A percentile compares a stretch with the other conserved stretches of the same genome.
Evolutionary conservation across 2,329 filamentous ascomycete genomes (phyloP).

Genomic region (Ascochyta fabae): DNA sequence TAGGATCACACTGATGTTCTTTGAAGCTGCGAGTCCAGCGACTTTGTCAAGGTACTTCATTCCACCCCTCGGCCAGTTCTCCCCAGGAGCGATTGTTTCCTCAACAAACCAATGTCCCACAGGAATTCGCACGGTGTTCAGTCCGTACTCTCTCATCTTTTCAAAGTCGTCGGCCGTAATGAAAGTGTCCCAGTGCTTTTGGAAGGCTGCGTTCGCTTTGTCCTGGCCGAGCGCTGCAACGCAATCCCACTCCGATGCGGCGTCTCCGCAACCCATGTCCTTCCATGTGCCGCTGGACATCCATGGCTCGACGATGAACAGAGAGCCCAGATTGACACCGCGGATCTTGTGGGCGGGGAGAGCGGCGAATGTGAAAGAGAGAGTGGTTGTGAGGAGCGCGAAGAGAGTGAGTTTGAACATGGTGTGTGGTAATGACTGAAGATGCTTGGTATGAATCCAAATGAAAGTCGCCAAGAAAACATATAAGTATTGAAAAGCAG

Average conservation of each 20-base stretch:
- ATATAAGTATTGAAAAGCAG: neutral
- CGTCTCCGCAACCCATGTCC: conserved; percentile 55
- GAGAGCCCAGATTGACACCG: conserved; percentile 62
- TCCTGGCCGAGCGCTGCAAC: conserved; percentile 57
- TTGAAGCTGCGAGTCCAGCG: conserved; percentile 57
- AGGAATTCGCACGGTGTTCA: conserved; percentile 63
- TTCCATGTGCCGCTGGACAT: conserved; percentile 57
- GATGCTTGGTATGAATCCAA: neutral
- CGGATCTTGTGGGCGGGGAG: conserved; percentile 53
- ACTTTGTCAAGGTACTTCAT: conserved; percentile 57
- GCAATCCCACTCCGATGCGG: conserved; percentile 62
- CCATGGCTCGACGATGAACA: conserved; percentile 64
- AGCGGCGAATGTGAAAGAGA: neutral
- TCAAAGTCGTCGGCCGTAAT: conserved; percentile 58
- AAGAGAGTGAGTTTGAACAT: neutral
- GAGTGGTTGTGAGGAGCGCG: neutral
- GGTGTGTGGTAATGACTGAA: neutral
- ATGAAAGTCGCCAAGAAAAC: neutral
- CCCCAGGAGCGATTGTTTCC: conserved; percentile 56
- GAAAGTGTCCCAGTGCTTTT: conserved; percentile 59
- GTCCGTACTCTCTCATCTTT: conserved; percentile 56
- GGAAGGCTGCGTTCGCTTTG: conserved; percentile 55
- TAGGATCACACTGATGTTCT: conserved; percentile 61
- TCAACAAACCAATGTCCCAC: conserved; percentile 64
- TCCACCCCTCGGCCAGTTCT: conserved; percentile 60